Evolutionary conservation across 352 stramenopile species (phyloP).

Genomic region (Phytophthora meadii): DNA sequence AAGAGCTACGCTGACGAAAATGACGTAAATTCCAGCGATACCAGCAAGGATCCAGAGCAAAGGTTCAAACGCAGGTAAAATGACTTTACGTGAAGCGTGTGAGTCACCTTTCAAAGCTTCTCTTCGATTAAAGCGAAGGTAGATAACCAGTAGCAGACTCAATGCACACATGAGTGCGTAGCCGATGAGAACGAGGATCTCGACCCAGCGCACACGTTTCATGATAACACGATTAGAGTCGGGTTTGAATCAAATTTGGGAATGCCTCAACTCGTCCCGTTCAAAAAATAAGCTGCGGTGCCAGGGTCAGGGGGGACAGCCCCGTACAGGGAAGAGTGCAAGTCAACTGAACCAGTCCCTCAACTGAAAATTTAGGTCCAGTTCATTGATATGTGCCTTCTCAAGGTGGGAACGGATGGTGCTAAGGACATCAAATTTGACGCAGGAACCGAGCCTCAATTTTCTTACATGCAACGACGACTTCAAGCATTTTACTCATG

Average conservation of each 20-base stretch:
- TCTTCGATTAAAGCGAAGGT: conserved; percentile 39
- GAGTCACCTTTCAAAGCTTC: conserved; percentile 44
- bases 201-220: conserved; percentile 17
- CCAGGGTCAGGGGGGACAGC: background rate
- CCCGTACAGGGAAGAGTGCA: background rate
- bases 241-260: background rate
- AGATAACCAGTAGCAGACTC: conserved; percentile 36
- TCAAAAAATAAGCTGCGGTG: conserved; percentile 7
- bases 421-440: conserved; percentile 1
- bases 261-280: background rate
- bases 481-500: background rate
- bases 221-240: conserved; percentile 3
- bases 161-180: conserved; percentile 45
- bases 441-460: background rate
- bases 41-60: conserved; percentile 46
- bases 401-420: background rate
- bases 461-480: conserved; percentile 1
- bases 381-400: background rate
- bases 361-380: conserved; percentile 19
- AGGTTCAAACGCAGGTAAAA: conserved; percentile 60
- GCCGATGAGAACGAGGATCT: conserved; percentile 36
- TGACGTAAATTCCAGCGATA: conserved; percentile 36
- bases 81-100: conserved; percentile 42
- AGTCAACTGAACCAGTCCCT: background rate
- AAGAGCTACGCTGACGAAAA: conserved; percentile 47